Percentiles rank a stretch among this genome's conserved stretches.
phyloP scores from a whole-genome alignment of 129 eudicot species.

The Silybum marianum region DNA sequence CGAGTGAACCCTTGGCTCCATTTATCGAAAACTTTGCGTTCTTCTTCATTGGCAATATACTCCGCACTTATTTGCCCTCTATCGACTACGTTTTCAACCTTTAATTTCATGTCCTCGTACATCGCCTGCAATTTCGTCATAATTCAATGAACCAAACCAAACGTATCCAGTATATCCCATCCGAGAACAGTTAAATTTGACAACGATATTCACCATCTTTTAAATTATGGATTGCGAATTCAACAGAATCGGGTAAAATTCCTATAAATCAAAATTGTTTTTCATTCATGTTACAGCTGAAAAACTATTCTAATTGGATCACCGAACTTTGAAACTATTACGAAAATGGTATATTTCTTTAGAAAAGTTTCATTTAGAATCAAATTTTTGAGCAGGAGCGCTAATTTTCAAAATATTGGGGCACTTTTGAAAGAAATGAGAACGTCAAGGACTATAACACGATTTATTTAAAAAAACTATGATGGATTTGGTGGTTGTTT shows the following conservation, averaged over 20 bases:
- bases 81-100: conserved; percentile 58
- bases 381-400: background rate
- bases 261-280: background rate
- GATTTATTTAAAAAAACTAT: background rate
- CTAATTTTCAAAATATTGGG: conserved; percentile 2
- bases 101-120: conserved; percentile 56
- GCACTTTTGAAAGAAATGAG: background rate
- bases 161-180: background rate
- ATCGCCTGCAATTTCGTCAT: conserved; percentile 24
- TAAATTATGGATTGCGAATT: too few relatives aligned
- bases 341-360: background rate
- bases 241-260: too few relatives aligned
- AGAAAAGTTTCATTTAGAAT: background rate
- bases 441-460: background rate
- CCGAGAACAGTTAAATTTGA: background rate
- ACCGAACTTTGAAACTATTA: background rate
- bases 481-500: conserved; percentile 15
- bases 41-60: conserved; percentile 29
- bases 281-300: background rate
- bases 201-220: too few relatives aligned
- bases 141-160: background rate
- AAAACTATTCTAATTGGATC: background rate
- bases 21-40: conserved; percentile 33
- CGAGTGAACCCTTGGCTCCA: conserved; percentile 54
- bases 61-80: conserved; percentile 54